Conservation (phyloP, 331 rosid genomes). For the Acacia pycnantha region DNA sequence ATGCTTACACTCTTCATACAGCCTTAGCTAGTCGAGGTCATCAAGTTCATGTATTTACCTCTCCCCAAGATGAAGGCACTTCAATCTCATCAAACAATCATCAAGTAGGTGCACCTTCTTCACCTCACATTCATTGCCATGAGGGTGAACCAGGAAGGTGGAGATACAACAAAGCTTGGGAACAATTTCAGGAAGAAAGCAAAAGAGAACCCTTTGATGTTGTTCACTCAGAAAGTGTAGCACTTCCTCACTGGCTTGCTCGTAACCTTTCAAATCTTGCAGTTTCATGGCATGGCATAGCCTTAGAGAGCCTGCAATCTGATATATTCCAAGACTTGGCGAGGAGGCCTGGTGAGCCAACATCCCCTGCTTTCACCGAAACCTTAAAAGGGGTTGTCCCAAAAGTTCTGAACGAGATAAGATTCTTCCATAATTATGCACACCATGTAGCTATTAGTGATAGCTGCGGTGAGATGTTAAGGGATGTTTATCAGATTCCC, state of each 20-base stretch:
- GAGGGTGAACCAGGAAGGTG: constrained; percentile 86
- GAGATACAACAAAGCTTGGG: constrained; percentile 95
- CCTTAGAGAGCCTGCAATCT: constrained; percentile 88
- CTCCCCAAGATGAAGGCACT: constrained; percentile 38
- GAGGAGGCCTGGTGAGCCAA: constrained; percentile 51
- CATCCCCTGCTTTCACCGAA: constrained; percentile 58
- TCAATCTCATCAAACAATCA: neutral
- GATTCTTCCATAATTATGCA: constrained; percentile 75
- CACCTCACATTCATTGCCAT: constrained; percentile 72
- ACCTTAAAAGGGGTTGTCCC: constrained; percentile 72
- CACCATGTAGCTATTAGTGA: constrained; percentile 94
- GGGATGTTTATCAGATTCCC: constrained; percentile 88
- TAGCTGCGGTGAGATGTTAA: constrained; percentile 89
- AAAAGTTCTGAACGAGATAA: constrained; percentile 74
- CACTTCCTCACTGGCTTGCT: constrained; percentile 85
- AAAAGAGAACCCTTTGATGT: constrained; percentile 61
- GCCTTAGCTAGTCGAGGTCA: constrained; percentile 87
- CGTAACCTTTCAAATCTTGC: constrained; percentile 69
- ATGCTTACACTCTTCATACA: constrained; percentile 81
- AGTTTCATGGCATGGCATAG: constrained; percentile 97
- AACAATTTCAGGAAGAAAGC: constrained; percentile 64
- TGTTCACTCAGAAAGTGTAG: constrained; percentile 93
- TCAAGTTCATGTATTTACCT: constrained; percentile 81
- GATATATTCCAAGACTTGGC: constrained; percentile 75
- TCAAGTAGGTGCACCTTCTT: constrained; percentile 33